Evolutionary conservation across 225 moss, liverwort and hornwort species (phyloP).

Genomic region (Sphagnum tenellum): DNA sequence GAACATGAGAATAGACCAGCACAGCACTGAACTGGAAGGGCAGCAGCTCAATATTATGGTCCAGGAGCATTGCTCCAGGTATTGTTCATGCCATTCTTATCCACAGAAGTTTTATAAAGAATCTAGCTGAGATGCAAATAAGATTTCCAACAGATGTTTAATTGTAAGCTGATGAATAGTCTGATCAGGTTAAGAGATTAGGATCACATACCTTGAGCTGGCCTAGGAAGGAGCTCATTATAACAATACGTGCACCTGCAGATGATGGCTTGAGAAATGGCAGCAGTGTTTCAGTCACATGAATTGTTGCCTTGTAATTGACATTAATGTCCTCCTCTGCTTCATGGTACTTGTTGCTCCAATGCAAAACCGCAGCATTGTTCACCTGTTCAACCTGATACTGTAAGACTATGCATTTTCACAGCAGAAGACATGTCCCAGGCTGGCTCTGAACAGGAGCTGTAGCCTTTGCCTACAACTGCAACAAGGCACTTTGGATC

Average conservation of each 20-base stretch:
- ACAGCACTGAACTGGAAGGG: too few relatives aligned
- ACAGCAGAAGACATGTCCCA: too few relatives aligned
- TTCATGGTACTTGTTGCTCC: slow-evolving; percentile 5
- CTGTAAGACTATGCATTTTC: not conserved
- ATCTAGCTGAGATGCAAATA: too few relatives aligned
- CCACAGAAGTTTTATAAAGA: too few relatives aligned
- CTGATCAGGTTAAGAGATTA: not conserved
- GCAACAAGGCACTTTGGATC: not conserved
- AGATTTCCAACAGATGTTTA: too few relatives aligned
- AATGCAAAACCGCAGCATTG: slow-evolving; percentile 36
- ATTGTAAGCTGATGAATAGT: too few relatives aligned
- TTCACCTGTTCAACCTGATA: slow-evolving; percentile 31
- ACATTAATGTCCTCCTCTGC: slow-evolving; percentile 16
- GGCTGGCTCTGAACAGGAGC: too few relatives aligned
- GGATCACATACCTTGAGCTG: slow-evolving; percentile 25
- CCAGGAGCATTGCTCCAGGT: too few relatives aligned
- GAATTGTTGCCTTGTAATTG: slow-evolving; percentile 31
- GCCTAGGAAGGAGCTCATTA: slow-evolving; percentile 36
- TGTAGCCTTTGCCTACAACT: too few relatives aligned
- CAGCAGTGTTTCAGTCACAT: slow-evolving; percentile 34
- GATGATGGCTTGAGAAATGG: slow-evolving; percentile 31
- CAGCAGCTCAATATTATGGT: too few relatives aligned
- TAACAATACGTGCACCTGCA: slow-evolving; percentile 49
- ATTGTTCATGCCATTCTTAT: too few relatives aligned
- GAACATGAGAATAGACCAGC: too few relatives aligned